Evolutionary conservation across 1,284 basidiomycete species (phyloP), one percentile per base, ranked within the genome.

Genomic region (Papiliotrema fonsecae): DNA sequence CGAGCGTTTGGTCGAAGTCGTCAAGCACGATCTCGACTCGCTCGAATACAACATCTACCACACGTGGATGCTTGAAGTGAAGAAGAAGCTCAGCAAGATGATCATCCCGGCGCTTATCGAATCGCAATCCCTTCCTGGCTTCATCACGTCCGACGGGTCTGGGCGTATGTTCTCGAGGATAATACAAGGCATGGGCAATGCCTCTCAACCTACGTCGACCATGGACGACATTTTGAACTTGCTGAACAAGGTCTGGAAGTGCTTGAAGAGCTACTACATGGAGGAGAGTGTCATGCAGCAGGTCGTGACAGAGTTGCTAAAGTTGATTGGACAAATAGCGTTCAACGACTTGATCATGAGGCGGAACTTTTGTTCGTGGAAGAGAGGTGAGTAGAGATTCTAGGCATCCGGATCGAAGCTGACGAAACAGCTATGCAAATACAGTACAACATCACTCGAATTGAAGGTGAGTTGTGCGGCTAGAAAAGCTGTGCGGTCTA

Each of bases 21-120:
- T 98, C 72, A 97, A 97, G 75, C 94, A 98, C 67, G 96, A 99
- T 71, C 81, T 99, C 39, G 96, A 98, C 75, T 93, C 88, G 58
- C 78, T 99, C 63, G 94, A 98, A 76, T 98, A 97, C 78, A 99
- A 98, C 78, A 96, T 99, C 74, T 98, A 97, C 72, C 94, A 98
- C 74, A 97, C 94, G 0, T 97, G 91, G 88, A 98, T 99, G 90
- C 79, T 90, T 54, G 96, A 98, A 76, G 90, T 92, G 38, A 98
- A 98, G 83, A 96, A 94, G 77, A 86, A 86, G 55, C 77, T 99
- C 38, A 82, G 85, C 55, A 97, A 97, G 79, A 98, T 98, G 93
- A 89, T 98, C 44, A 92, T 99, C 50, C 96, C 96, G 18, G 96
- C 96, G 4, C 76, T 98, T 57, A 92, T 98, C 63, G 96, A 98